A percentile compares a stretch with the other conserved stretches of the same genome.
phyloP scores from a whole-genome alignment of 352 stramenopile species.

The Phytophthora syringae region DNA sequence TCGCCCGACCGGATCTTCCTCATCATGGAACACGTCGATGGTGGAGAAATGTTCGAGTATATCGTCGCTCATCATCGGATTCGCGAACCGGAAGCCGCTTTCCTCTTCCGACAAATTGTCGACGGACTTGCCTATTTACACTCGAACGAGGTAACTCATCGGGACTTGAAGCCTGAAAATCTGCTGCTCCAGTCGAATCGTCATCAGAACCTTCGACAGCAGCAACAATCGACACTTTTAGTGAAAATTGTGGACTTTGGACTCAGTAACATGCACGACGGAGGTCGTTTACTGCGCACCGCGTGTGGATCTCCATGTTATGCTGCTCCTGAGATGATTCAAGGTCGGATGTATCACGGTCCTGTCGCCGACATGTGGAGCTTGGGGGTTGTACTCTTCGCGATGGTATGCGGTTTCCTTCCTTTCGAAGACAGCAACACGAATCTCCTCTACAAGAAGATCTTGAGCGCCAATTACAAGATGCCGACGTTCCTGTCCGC shows the following conservation, averaged over 20 bases:
- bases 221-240: conserved; percentile 31
- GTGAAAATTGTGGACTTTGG: conserved; percentile 95
- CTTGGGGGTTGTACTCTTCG: conserved; percentile 93
- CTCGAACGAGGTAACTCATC: conserved; percentile 88
- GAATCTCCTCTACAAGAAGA: conserved; percentile 93
- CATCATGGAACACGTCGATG: conserved; percentile 94
- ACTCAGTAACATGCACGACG: conserved; percentile 91
- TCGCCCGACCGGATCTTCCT: conserved; percentile 88
- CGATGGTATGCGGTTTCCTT: conserved; percentile 91
- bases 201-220: conserved; percentile 14
- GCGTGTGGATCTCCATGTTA: conserved; percentile 94
- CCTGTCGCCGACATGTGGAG: conserved; percentile 92
- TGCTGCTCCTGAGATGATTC: conserved; percentile 94
- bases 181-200: conserved; percentile 80
- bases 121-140: conserved; percentile 93
- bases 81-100: conserved; percentile 58
- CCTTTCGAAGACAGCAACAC: conserved; percentile 95
- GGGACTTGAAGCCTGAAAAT: conserved; percentile 94
- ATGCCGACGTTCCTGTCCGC: conserved; percentile 80
- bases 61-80: conserved; percentile 91
- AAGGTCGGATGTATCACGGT: conserved; percentile 83
- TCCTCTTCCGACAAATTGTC: conserved; percentile 92
- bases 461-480: conserved; percentile 88
- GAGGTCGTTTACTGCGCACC: conserved; percentile 77
- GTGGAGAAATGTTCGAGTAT: conserved; percentile 95